phyloP scores from a whole-genome alignment of 2,329 filamentous ascomycete genomes.

The Penicillium sp. region DNA sequence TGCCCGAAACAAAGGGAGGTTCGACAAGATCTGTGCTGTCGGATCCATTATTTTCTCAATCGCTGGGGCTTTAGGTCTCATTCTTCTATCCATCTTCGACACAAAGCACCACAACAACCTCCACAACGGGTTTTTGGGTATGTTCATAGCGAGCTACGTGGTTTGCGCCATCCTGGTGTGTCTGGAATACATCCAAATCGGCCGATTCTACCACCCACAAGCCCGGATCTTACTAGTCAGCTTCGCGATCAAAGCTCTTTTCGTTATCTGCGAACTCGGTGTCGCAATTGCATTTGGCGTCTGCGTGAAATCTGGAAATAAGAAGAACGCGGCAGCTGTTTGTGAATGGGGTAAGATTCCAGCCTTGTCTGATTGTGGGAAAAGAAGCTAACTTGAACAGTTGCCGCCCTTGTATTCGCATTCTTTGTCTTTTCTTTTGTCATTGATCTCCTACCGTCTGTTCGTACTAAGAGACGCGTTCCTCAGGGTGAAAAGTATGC shows the following conservation, averaged over 20 bases:
- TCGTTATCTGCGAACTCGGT: slow-evolving; percentile 7
- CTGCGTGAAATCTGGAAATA: neutral
- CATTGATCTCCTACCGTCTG: slow-evolving; percentile 11
- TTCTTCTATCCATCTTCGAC: slow-evolving; percentile 11
- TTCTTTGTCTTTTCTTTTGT: slow-evolving; percentile 13
- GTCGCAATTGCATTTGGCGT: slow-evolving; percentile 11
- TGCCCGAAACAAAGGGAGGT: slow-evolving; percentile 6
- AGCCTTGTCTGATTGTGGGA: neutral
- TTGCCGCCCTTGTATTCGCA: slow-evolving; percentile 9
- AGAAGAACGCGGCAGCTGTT: slow-evolving; percentile 8
- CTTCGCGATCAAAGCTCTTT: slow-evolving; percentile 6
- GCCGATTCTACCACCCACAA: slow-evolving; percentile 10
- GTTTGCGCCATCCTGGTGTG: slow-evolving; percentile 11
- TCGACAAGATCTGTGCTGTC: slow-evolving; percentile 10
- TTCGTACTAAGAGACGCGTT: slow-evolving; percentile 8
- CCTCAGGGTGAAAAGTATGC: slow-evolving; percentile 13
- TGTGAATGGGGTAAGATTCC: slow-evolving; percentile 10
- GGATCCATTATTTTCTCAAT: slow-evolving; percentile 11
- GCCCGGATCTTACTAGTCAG: slow-evolving; percentile 10
- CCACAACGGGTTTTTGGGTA: slow-evolving; percentile 9
- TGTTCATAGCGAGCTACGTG: slow-evolving; percentile 12
- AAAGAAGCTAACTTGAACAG: slow-evolving; percentile 1
- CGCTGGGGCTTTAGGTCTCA: slow-evolving; percentile 6
- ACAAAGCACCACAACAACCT: slow-evolving; percentile 2
- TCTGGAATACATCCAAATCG: slow-evolving; percentile 11